A percentile compares a stretch with the other conserved stretches of the same genome.
These are phyloP conservation scores for Candida jianshihensis DNA, from an alignment of 805 yeast species.

Conservation along the genomic window DNA sequence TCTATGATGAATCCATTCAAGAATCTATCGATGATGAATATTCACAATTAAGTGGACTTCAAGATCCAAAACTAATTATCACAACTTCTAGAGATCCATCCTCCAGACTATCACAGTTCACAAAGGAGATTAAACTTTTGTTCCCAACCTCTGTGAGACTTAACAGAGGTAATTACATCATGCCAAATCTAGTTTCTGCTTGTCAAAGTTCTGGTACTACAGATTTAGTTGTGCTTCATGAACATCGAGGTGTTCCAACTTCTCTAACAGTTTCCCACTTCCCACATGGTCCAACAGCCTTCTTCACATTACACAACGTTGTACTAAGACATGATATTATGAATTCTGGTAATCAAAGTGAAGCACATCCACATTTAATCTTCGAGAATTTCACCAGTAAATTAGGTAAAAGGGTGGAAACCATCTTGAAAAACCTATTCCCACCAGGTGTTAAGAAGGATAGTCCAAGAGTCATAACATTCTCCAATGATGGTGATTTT, in stretches of 20 bases:
- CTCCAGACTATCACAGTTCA: constrained; percentile 77
- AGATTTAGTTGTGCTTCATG: constrained; percentile 83
- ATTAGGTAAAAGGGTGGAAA: constrained; percentile 76
- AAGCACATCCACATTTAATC: constrained; percentile 88
- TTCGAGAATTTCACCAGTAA: constrained; percentile 83
- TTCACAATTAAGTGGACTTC: constrained; percentile 75
- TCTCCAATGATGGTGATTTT: constrained; percentile 84
- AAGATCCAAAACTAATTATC: constrained; percentile 84
- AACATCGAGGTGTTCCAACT: constrained; percentile 97
- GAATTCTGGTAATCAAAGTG: constrained; percentile 81
- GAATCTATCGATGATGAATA: constrained; percentile 86
- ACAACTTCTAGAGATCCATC: constrained; percentile 94
- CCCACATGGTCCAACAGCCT: constrained; percentile 97
- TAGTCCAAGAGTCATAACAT: constrained; percentile 85
- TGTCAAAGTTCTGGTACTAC: constrained; percentile 77
- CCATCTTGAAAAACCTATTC: constrained; percentile 78
- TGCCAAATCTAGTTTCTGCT: constrained; percentile 78
- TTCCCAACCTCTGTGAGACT: constrained; percentile 86
- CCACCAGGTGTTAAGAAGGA: constrained; percentile 96
- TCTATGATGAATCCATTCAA: constrained; percentile 74
- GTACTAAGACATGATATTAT: constrained; percentile 88
- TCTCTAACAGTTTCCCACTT: constrained; percentile 88
- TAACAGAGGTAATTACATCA: constrained; percentile 88
- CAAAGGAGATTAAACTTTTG: constrained; percentile 83
- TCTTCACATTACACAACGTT: constrained; percentile 90